Evolutionary conservation across 192 early-diverging fungal species (phyloP).

Genomic region (Umbelopsis isabellina): DNA sequence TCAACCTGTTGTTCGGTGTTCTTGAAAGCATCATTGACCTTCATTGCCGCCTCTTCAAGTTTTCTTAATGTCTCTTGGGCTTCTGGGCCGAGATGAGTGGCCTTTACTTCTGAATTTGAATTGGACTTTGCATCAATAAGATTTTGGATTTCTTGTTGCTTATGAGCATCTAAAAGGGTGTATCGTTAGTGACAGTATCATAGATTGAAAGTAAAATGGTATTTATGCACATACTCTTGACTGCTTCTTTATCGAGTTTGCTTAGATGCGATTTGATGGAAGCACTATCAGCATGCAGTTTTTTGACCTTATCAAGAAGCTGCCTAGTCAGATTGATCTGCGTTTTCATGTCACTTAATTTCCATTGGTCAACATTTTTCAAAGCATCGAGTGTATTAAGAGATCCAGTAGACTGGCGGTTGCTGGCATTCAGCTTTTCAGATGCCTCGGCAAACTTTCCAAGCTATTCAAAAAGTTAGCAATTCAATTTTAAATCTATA

Average conservation of each 20-base stretch:
- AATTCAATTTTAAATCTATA: not conserved
- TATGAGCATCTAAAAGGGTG: not conserved
- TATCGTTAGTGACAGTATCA: not conserved
- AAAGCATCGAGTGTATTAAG: not conserved
- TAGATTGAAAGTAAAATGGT: not conserved
- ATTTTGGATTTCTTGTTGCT: constrained; percentile 11
- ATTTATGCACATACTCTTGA: not conserved
- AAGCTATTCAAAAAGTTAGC: not conserved
- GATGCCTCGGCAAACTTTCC: constrained; percentile 8
- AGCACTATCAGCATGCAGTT: not conserved
- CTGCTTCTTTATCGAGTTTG: not conserved
- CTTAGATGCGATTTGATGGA: not conserved
- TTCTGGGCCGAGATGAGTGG: not conserved
- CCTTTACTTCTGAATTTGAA: not conserved
- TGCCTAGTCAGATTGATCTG: constrained; percentile 8
- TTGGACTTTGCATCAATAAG: not conserved
- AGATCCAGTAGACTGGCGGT: not conserved
- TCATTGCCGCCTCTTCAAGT: not conserved
- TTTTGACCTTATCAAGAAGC: constrained; percentile 9
- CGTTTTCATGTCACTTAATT: not conserved
- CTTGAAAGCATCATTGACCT: constrained; percentile 4
- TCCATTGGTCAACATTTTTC: constrained; percentile 4
- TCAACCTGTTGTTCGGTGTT: not conserved
- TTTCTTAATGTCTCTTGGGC: not conserved
- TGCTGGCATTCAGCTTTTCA: constrained; percentile 7